Conservation (phyloP, 2,329 filamentous ascomycete species). For the Tolypocladium endophyticum region DNA sequence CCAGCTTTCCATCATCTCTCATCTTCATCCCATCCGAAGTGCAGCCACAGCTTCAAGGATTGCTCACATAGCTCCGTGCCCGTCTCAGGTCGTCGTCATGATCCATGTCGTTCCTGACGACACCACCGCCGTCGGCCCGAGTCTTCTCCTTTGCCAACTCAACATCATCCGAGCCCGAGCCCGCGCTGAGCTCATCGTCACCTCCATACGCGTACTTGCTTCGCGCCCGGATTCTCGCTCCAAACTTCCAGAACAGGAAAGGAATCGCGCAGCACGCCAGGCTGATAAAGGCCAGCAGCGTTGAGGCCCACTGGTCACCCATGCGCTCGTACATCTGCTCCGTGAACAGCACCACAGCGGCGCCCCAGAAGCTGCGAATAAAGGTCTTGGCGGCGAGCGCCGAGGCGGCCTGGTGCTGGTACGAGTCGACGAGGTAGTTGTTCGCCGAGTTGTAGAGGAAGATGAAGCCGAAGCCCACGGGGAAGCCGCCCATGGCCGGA, state of each 20-base stretch:
- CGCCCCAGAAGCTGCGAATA: constrained; percentile 72
- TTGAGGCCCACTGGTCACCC: constrained; percentile 66
- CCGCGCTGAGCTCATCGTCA: constrained; percentile 32
- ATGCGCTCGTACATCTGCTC: constrained; percentile 68
- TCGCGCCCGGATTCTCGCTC: constrained; percentile 55
- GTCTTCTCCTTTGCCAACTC: constrained; percentile 22
- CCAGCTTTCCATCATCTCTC: not conserved
- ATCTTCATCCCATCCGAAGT: not conserved
- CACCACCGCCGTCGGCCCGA: constrained; percentile 9
- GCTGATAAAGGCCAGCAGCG: constrained; percentile 61
- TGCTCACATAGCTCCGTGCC: constrained; percentile 35
- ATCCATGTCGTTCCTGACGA: constrained; percentile 18
- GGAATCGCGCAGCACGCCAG: constrained; percentile 75
- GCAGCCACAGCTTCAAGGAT: constrained; percentile 21
- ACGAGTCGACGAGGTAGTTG: constrained; percentile 59
- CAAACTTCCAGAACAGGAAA: constrained; percentile 71
- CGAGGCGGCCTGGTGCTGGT: constrained; percentile 65
- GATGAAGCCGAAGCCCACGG: constrained; percentile 72
- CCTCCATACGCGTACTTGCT: constrained; percentile 66
- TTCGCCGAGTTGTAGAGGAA: constrained; percentile 74
- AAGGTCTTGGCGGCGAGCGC: constrained; percentile 76
- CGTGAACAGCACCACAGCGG: constrained; percentile 67
- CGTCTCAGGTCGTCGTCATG: constrained; percentile 28
- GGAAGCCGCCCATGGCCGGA: constrained; percentile 59
- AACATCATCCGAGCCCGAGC: constrained; percentile 17